Evolutionary conservation across 306 rosid genomes (phyloP), one percentile per base, ranked within the genome.

Genomic region (Ceratonia siliqua): DNA sequence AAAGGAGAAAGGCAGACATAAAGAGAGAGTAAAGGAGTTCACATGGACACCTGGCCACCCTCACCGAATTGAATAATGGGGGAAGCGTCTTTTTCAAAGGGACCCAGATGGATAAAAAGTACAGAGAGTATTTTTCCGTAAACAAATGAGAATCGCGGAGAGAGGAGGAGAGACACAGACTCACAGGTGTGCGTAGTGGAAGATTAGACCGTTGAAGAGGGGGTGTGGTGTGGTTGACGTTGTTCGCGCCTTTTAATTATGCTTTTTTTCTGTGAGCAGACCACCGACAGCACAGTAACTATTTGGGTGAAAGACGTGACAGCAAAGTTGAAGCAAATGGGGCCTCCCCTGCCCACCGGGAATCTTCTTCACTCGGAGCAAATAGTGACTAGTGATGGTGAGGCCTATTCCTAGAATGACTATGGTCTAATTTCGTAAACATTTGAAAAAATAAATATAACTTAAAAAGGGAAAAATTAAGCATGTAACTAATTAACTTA

Each of bases 1-100:
- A 21, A 22, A 24, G 21, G 20, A 32, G 58, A 3, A 4, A 17
- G 15, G 46, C 5, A 67, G 30, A 5, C 5, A 22, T 33, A 7
- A 8, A 17, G 43, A 57, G 85, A 64, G 68, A 78, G 84, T 75
- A 76, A 85, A 88, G 80, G 81, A 9, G 75, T 18, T 83, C 75
- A 78, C 79, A 81, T 81, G 91, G 88, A 88, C 92, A 85, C 87
- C 88, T 86, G 88, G 86, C 69, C 11, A 5, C 46, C 65, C 72
- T 66, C 56, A 41, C 72, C 83, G 82, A 78, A 75, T 80, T 70
- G 75, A 83, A 81, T 75, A 70, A 72, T 66, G 73, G 18, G 57
- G 73, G 15, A 36, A 52, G 85, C 48, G 90, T 88, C 87, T 15
- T 68, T 87, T 63, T 79, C 86, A 55, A 73, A 39, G 70, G 81